Evolutionary conservation across 192 early-diverging fungal genomes (phyloP), one percentile per base, ranked within the genome.

Genomic region (Coemansia sp.): DNA sequence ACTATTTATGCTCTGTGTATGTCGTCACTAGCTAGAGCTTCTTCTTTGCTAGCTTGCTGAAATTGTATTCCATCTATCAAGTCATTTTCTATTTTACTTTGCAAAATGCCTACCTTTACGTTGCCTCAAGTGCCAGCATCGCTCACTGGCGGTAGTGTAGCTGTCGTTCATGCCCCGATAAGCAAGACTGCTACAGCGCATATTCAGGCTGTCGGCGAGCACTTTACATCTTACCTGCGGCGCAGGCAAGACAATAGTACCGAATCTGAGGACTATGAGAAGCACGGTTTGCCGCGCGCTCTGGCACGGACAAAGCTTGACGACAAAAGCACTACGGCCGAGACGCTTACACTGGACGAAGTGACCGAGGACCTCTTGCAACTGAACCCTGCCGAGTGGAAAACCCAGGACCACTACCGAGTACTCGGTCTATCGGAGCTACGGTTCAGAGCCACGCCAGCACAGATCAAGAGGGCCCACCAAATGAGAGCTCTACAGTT

Each of bases 381-480:
- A 32, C 78, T 87, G 23, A 87, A 93, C 65, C 91, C 93, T 8
- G 75, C 84, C 63, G 85, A 92, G 6, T 94, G 91, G 91, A 95
- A 92, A 82, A 73, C 80, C 10, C 94, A 95, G 77, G 94, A 95
- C 63, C 92, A 94, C 73, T 95, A 95, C 78, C 88, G 84, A 26
- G 82, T 95, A 17, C 76, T 95, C 2, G 94, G 93, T 3, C 66
- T 95, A 30, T 86, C 88, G 1, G 80, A 74, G 50, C 73, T 89
- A 50, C 84, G 94, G 0, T 91, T 82, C 76, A 81, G 70, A 28
- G 94, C 92, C 7, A 90, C 82, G 14, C 88, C 80, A 13, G 88
- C 85, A 11, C 86, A 94, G 72, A 91, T 95, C 70, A 93, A 94
- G 76, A 67, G 66, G 49, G 52, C 62, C 3, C 28, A 67, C 53